Conservation (phyloP, 495 filamentous ascomycete genomes). For the Lasiosphaeria miniovina region DNA sequence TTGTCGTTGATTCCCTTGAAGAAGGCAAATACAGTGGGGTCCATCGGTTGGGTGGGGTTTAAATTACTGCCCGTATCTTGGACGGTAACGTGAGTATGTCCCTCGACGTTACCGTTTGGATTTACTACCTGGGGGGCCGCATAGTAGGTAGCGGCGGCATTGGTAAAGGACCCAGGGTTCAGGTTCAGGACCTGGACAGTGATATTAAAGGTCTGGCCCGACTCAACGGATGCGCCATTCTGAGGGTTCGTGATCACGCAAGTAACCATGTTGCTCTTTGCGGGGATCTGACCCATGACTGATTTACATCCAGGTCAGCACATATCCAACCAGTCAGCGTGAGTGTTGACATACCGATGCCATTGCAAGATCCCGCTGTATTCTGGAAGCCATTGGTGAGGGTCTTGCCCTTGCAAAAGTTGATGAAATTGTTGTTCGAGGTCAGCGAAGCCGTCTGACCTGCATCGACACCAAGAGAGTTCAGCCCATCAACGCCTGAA, state of each 20-base stretch:
- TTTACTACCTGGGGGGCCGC: conserved; percentile 52
- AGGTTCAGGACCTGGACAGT: conserved; percentile 51
- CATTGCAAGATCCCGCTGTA: conserved; percentile 52
- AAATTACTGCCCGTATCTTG: conserved; percentile 46
- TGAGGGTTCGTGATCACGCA: conserved; percentile 50
- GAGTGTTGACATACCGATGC: conserved; percentile 42
- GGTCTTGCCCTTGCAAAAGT: conserved; percentile 52
- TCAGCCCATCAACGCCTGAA: conserved; percentile 24
- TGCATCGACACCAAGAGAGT: conserved; percentile 23
- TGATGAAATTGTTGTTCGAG: conserved; percentile 49
- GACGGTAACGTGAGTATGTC: conserved; percentile 60
- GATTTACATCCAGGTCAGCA: conserved; percentile 4
- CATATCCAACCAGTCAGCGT: neutral
- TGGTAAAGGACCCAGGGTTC: conserved; percentile 55
- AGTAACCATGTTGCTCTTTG: conserved; percentile 55
- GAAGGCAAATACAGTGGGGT: conserved; percentile 33
- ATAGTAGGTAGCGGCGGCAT: conserved; percentile 56
- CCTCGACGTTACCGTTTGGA: conserved; percentile 41
- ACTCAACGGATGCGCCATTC: conserved; percentile 35
- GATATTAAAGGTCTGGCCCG: conserved; percentile 50
- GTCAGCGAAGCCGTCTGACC: conserved; percentile 32
- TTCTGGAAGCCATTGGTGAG: conserved; percentile 53
- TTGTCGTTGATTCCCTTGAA: conserved; percentile 32
- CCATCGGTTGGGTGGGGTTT: conserved; percentile 38
- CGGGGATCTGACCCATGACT: conserved; percentile 62